These are phyloP conservation scores for Klebsormidium nitens DNA, from an alignment of 139 green algal species.

Conservation along the genomic window DNA sequence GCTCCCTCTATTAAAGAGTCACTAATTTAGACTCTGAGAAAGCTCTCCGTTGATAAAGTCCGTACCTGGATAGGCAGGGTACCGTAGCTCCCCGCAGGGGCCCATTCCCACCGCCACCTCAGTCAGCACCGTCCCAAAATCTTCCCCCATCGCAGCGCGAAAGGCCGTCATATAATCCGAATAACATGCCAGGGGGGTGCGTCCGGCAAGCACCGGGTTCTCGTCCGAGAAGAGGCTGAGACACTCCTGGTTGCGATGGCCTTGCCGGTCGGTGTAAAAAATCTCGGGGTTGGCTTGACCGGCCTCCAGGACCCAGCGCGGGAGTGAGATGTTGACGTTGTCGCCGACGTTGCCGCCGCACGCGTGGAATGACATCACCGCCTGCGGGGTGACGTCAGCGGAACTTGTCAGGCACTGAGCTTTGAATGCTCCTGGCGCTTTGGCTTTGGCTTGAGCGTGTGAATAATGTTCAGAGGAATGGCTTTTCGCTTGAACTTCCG, in stretches of 20 bases:
- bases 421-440: too few relatives aligned
- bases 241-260: conserved; percentile 84
- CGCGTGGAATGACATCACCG: conserved; percentile 87
- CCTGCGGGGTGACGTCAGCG: too few relatives aligned
- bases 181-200: conserved; percentile 60
- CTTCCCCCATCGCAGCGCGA: conserved; percentile 42
- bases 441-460: too few relatives aligned
- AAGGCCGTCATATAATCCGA: conserved; percentile 85
- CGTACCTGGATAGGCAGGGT: conserved; percentile 91
- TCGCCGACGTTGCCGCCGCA: conserved; percentile 93
- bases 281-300: conserved; percentile 82
- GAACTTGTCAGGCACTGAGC: too few relatives aligned
- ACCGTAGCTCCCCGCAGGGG: conserved; percentile 94
- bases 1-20: too few relatives aligned
- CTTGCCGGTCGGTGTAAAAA: conserved; percentile 86
- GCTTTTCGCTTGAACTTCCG: too few relatives aligned
- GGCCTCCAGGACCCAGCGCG: conserved; percentile 83
- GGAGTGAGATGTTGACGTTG: conserved; percentile 74
- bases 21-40: too few relatives aligned
- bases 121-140: conserved; percentile 23
- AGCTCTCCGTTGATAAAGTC: too few relatives aligned
- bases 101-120: conserved; percentile 93
- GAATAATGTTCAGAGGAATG: too few relatives aligned
- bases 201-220: conserved; percentile 67
- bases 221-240: conserved; percentile 84